Percentiles rank a stretch among this genome's conserved stretches.
phyloP scores from a whole-genome alignment of 2,329 filamentous ascomycete species.

The Kalaharituber pfeilii region DNA sequence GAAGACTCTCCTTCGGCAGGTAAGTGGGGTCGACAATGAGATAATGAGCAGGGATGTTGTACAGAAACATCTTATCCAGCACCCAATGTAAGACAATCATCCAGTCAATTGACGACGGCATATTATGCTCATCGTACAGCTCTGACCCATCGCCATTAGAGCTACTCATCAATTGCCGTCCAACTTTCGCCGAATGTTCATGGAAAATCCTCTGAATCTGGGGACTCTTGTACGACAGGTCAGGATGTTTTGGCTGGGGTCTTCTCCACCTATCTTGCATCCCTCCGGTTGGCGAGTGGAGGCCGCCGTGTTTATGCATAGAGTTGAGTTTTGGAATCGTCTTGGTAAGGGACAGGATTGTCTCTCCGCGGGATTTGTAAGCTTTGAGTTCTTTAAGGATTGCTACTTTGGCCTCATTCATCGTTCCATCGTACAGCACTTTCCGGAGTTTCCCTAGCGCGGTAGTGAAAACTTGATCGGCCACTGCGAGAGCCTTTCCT shows the following conservation, averaged over 20 bases:
- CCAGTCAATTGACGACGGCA: conserved; percentile 27
- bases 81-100: conserved; percentile 27
- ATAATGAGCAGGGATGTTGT: conserved; percentile 29
- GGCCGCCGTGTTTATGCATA: not conserved
- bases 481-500: conserved; percentile 29
- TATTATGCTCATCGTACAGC: conserved; percentile 26
- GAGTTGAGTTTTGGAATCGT: not conserved
- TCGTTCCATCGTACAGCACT: not conserved
- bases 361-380: not conserved
- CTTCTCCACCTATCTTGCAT: not conserved
- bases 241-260: not conserved
- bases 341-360: not conserved
- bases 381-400: not conserved
- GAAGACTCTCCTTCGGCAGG: conserved; percentile 28
- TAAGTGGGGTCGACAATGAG: conserved; percentile 28
- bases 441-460: conserved; percentile 19
- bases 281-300: not conserved
- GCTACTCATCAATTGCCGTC: not conserved
- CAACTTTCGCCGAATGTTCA: not conserved
- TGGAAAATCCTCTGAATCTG: not conserved
- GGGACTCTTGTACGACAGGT: not conserved
- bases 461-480: conserved; percentile 25
- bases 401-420: not conserved
- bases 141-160: not conserved
- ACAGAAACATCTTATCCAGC: conserved; percentile 27